Evolutionary conservation across 148 eudicot genomes (phyloP), one percentile per base, ranked within the genome.

Genomic region (Agrostemma githago): DNA sequence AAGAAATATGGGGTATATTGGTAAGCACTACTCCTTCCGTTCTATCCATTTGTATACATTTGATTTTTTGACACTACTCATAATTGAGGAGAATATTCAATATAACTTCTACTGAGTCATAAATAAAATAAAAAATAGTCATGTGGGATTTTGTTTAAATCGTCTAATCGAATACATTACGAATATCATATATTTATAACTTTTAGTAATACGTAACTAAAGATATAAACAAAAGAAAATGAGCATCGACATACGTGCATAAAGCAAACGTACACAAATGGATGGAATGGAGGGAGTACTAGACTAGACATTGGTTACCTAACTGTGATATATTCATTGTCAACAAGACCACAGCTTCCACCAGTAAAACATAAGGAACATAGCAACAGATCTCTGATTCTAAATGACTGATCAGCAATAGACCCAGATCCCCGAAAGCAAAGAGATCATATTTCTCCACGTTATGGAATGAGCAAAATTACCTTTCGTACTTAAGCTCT

Each of bases 401-500:
- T 43, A 42, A 9, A 26, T 19, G 12, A 76, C 65, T 15, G 65
- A 39, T 12, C 67, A 76, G n/a, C 61, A 42, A 70, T 66, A 70
- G 59, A 39, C 19, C 20, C 62, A 17, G 6, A 57, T 43, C 9
- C 40, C 43, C 5, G 5, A 38, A 16, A 57, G 59, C 2, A 65
- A 7, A 62, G 15, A 3, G 41, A 20, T 17, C 71, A 68, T 68
- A 17, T 17, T 69, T 63, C 53, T n/a, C 20, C 68, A 54, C 7
- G 11, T 39, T 41, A 62, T 39, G 40, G 19, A 51, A 72, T 53
- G 71, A 62, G 15, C 59, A 53, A 71, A 66, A 54, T 61, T 88
- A 93, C 98, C 98, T 93, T 91, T 93, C 44, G 92, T 78, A 80
- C 92, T 91, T 88, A 91, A 87, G 91, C 83, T 89, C 83, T 89